Evolutionary conservation across 1,139 yeast genomes (phyloP).

Genomic region (Lodderomyces elongisporus): DNA sequence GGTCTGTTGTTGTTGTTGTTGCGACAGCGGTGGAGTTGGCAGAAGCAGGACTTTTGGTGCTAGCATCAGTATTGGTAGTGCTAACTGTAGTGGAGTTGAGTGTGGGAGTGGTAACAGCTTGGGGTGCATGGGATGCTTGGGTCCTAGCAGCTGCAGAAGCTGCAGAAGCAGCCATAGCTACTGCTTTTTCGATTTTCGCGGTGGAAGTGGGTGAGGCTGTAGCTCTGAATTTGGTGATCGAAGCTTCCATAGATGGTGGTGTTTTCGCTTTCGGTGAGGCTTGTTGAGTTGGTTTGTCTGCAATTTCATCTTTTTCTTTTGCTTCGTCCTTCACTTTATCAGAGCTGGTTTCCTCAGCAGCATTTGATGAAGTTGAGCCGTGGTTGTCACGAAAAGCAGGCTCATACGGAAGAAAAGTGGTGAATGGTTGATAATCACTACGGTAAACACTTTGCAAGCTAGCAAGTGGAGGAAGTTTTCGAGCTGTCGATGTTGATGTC

Average conservation of each 20-base stretch:
- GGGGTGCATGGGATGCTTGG: too few species aligned
- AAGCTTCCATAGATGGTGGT: neutral
- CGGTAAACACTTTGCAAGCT: slow-evolving; percentile 4
- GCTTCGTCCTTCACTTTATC: neutral
- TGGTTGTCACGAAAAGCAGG: slow-evolving; percentile 5
- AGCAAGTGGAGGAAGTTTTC: slow-evolving; percentile 4
- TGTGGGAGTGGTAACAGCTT: too few species aligned
- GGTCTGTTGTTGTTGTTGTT: neutral
- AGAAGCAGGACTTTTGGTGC: slow-evolving; percentile 1
- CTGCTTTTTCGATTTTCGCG: neutral
- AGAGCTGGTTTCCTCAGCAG: neutral
- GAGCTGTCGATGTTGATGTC: neutral
- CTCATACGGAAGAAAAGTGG: slow-evolving; percentile 8
- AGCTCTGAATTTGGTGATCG: neutral
- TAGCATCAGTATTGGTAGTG: neutral
- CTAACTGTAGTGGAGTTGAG: neutral
- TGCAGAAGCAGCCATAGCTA: neutral
- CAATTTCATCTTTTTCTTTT: neutral
- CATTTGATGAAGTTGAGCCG: neutral
- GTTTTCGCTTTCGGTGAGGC: neutral
- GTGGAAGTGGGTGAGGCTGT: neutral
- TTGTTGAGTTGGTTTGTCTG: neutral
- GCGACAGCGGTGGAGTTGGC: neutral
- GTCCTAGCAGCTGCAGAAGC: neutral
- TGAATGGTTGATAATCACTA: slow-evolving; percentile 6